phyloP scores from a whole-genome alignment of 306 rosid species.

The Sechiopsis laciniata region DNA sequence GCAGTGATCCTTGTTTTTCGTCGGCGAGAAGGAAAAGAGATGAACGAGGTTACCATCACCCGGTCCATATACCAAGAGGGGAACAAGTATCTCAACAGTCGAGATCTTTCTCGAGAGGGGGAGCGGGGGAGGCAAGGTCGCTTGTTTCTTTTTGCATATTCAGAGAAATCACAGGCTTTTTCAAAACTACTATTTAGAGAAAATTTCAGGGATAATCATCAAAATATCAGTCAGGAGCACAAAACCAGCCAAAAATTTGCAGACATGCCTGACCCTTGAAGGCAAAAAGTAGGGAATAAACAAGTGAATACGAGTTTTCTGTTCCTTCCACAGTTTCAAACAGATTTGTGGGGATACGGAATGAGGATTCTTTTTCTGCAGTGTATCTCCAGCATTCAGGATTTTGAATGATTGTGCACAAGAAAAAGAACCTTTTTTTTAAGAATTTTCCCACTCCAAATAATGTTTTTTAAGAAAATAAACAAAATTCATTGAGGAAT shows the following conservation, averaged over 20 bases:
- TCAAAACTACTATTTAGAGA: background rate
- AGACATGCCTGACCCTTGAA: background rate
- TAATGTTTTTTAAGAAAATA: background rate
- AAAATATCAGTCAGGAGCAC: background rate
- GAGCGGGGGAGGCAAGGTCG: no score
- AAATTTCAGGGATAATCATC: background rate
- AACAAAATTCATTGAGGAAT: no score
- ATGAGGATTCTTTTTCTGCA: background rate
- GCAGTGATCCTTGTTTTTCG: no score
- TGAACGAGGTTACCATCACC: no score
- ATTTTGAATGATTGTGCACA: background rate
- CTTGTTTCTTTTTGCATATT: no score
- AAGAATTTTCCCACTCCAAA: background rate
- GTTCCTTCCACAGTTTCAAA: conserved; percentile 2
- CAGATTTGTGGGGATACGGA: background rate
- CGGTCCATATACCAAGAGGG: no score
- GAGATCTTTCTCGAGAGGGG: no score
- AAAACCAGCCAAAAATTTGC: background rate
- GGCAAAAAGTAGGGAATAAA: background rate
- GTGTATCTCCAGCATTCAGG: background rate
- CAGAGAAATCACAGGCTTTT: background rate
- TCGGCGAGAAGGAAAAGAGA: no score
- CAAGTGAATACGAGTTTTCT: background rate
- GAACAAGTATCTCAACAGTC: no score
- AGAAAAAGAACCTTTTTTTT: background rate